A percentile compares a stretch with the other conserved stretches of the same genome.
These are phyloP conservation scores for Bolboschoenoplectus hybrid DNA, from an alignment of 202 grass and related monocot species.

Conservation along the genomic window DNA sequence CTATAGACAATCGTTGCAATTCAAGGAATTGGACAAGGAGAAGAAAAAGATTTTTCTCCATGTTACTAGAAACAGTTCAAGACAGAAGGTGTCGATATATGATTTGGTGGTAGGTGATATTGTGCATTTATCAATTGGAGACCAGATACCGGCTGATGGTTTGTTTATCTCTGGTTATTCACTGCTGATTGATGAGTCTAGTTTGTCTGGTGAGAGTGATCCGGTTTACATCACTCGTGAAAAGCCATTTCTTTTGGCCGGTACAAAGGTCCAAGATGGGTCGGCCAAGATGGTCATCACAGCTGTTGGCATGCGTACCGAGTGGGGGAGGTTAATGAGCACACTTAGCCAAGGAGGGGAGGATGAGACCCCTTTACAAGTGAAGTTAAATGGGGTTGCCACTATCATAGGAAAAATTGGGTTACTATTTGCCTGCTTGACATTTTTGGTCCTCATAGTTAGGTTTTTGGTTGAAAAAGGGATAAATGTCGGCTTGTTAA, in stretches of 20 bases:
- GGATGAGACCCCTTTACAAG: constrained; percentile 84
- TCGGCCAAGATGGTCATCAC: constrained; percentile 78
- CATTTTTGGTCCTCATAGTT: constrained; percentile 71
- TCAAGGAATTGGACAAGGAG: constrained; percentile 86
- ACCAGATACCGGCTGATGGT: constrained; percentile 74
- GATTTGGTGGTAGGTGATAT: constrained; percentile 79
- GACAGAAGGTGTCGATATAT: constrained; percentile 71
- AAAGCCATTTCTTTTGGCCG: constrained; percentile 76
- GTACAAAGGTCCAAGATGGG: constrained; percentile 86
- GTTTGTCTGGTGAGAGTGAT: constrained; percentile 73
- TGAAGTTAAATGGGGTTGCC: constrained; percentile 84
- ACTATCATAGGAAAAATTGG: constrained; percentile 87
- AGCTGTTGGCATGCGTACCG: constrained; percentile 74
- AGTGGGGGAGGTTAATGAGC: constrained; percentile 85
- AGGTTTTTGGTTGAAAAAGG: constrained; percentile 60
- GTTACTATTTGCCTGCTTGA: constrained; percentile 64
- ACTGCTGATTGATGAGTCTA: constrained; percentile 81
- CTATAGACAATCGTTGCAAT: constrained; percentile 80
- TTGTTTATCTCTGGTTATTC: constrained; percentile 71
- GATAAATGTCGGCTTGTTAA: constrained; percentile 54
- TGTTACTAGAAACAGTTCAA: constrained; percentile 60
- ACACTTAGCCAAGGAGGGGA: constrained; percentile 80
- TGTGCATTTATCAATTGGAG: constrained; percentile 78
- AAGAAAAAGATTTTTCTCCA: constrained; percentile 86
- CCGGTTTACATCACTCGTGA: constrained; percentile 64